Conservation (phyloP, 202 grass and related monocot genomes). For the Cymbopogon flexuosus region DNA sequence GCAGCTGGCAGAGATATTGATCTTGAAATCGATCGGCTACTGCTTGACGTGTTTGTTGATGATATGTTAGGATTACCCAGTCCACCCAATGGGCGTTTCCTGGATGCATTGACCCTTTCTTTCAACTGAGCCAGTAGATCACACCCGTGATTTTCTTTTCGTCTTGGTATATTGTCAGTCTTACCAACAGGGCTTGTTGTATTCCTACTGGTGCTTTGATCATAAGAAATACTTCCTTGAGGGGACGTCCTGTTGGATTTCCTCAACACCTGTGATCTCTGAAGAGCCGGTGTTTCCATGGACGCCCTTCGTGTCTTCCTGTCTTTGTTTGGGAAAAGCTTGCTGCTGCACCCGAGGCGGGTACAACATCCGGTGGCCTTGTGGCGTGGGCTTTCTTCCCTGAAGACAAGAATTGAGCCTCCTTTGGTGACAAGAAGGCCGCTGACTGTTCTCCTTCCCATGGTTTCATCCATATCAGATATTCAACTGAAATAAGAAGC, state of each 20-base stretch:
- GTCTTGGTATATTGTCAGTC: neutral
- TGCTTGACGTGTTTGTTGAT: neutral
- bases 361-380: conserved; percentile 28
- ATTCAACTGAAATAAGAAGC: conserved; percentile 33
- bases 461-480: conserved; percentile 52
- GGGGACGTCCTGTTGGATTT: conserved; percentile 23
- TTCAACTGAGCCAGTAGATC: conserved; percentile 17
- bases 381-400: conserved; percentile 39
- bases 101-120: conserved; percentile 20
- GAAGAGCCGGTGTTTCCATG: neutral
- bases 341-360: conserved; percentile 33
- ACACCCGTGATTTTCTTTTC: conserved; percentile 12
- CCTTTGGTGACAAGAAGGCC: conserved; percentile 62
- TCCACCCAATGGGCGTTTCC: conserved; percentile 27
- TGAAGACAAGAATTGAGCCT: conserved; percentile 54
- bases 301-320: conserved; percentile 8
- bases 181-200: neutral
- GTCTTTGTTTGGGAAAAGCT: conserved; percentile 28
- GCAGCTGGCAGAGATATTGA: conserved; percentile 15
- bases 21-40: conserved; percentile 7
- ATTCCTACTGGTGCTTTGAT: conserved; percentile 1
- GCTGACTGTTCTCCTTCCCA: conserved; percentile 63
- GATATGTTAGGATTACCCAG: neutral
- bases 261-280: conserved; percentile 10
- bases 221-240: conserved; percentile 32